Percentiles rank a stretch among this genome's conserved stretches.
phyloP scores from a whole-genome alignment of 306 rosid species.

The Prinsepia uniflora region DNA sequence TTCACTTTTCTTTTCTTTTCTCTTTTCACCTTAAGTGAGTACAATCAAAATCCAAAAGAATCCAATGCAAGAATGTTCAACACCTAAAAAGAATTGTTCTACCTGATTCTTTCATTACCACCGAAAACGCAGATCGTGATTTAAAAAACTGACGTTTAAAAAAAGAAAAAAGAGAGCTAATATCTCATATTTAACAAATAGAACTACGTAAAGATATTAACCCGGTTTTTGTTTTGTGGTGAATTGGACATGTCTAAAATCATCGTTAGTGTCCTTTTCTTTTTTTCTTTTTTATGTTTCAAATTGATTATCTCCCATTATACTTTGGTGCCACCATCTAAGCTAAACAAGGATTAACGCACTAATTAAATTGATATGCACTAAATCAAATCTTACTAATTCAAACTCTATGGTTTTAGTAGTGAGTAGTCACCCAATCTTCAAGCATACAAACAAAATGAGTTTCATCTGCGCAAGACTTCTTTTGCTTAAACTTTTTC shows the following conservation, averaged over 20 bases:
- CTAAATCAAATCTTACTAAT: too few relatives aligned
- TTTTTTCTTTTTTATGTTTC: too few relatives aligned
- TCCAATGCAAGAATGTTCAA: neutral
- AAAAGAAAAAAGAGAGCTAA: too few relatives aligned
- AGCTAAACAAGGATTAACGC: too few relatives aligned
- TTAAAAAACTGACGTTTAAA: too few relatives aligned
- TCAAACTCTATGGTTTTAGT: too few relatives aligned
- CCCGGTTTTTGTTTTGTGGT: neutral
- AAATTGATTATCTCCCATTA: neutral
- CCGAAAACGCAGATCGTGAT: neutral
- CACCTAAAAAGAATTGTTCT: neutral
- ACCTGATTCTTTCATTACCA: neutral
- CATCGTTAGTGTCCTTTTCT: too few relatives aligned
- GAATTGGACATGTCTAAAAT: neutral
- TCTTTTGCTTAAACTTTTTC: neutral
- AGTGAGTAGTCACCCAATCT: too few relatives aligned
- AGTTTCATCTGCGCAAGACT: neutral
- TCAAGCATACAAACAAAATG: neutral
- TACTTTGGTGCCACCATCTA: neutral
- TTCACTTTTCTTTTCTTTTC: conserved; percentile 22
- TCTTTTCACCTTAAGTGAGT: neutral
- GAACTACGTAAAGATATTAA: too few relatives aligned
- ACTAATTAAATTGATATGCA: too few relatives aligned
- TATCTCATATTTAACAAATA: too few relatives aligned
- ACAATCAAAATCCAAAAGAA: neutral